Evolutionary conservation across 192 early-diverging fungal species (phyloP).

Genomic region (Coemansia sp.): DNA sequence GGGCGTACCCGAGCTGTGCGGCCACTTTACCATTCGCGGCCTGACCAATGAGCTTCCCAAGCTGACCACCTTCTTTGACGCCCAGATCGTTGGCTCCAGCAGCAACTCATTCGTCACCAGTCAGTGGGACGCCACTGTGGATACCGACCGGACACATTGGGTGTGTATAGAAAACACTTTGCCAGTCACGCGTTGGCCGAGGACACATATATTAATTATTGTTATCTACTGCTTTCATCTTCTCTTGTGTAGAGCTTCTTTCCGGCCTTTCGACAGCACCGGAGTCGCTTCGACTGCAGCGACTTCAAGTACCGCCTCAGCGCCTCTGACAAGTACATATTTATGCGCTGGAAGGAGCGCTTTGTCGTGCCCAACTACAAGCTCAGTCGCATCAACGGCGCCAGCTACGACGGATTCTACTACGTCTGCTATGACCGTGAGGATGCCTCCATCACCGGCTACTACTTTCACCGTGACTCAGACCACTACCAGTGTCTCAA

Average conservation of each 20-base stretch:
- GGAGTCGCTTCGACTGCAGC: slow-evolving; percentile 34
- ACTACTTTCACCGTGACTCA: slow-evolving; percentile 60
- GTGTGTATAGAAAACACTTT: slow-evolving; percentile 29
- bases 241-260: slow-evolving; percentile 40
- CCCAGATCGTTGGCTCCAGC: slow-evolving; percentile 65
- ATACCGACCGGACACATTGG: slow-evolving; percentile 70
- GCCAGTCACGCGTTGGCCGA: background rate
- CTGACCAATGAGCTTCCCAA: slow-evolving; percentile 68
- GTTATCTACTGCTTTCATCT: background rate
- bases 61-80: slow-evolving; percentile 75
- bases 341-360: slow-evolving; percentile 88
- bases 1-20: slow-evolving; percentile 63
- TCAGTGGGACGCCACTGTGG: slow-evolving; percentile 72
- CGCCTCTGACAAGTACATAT: slow-evolving; percentile 59
- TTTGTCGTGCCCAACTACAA: slow-evolving; percentile 79
- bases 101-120: slow-evolving; percentile 65
- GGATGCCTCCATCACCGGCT: slow-evolving; percentile 60
- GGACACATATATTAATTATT: slow-evolving; percentile 5
- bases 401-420: slow-evolving; percentile 81
- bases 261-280: slow-evolving; percentile 37
- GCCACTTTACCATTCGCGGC: slow-evolving; percentile 71
- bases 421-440: slow-evolving; percentile 69
- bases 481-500: slow-evolving; percentile 52
- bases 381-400: slow-evolving; percentile 66
- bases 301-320: slow-evolving; percentile 50